Percentiles rank a stretch among this genome's conserved stretches.
Conservation (phyloP, 805 yeast genomes). For the Yarrowia sp. region DNA sequence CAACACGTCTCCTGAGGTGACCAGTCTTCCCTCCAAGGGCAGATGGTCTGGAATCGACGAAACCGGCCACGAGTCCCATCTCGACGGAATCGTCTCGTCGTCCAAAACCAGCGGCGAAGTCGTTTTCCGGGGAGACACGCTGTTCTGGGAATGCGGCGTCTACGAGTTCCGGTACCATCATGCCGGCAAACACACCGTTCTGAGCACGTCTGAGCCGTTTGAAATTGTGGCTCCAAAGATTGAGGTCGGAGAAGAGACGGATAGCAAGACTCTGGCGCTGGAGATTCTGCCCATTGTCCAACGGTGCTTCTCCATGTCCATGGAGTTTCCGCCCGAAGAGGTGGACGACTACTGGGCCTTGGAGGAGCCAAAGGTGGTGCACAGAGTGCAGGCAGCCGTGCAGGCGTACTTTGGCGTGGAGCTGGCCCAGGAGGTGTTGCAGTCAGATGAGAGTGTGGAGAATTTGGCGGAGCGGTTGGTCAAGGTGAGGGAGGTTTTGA, state of each 20-base stretch:
- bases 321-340: slow-evolving; percentile 43
- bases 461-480: slow-evolving; percentile 47
- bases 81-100: slow-evolving; percentile 43
- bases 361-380: slow-evolving; percentile 43
- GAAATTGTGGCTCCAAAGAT: slow-evolving; percentile 57
- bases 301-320: slow-evolving; percentile 44
- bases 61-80: slow-evolving; percentile 42
- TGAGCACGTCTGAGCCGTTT: slow-evolving; percentile 68
- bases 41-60: slow-evolving; percentile 61
- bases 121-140: slow-evolving; percentile 56
- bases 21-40: slow-evolving; percentile 67
- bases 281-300: slow-evolving; percentile 47
- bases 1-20: slow-evolving; percentile 61
- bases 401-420: slow-evolving; percentile 48
- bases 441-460: slow-evolving; percentile 51
- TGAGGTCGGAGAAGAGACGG: slow-evolving; percentile 48
- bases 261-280: slow-evolving; percentile 48
- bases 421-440: slow-evolving; percentile 55
- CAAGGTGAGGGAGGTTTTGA: slow-evolving; percentile 45
- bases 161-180: slow-evolving; percentile 78
- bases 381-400: slow-evolving; percentile 45
- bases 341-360: slow-evolving; percentile 45
- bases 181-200: slow-evolving; percentile 72
- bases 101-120: slow-evolving; percentile 54
- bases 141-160: slow-evolving; percentile 71